Conservation (phyloP, 2,329 filamentous ascomycete species). For the Dryadomyces quercus-mongolicae region DNA sequence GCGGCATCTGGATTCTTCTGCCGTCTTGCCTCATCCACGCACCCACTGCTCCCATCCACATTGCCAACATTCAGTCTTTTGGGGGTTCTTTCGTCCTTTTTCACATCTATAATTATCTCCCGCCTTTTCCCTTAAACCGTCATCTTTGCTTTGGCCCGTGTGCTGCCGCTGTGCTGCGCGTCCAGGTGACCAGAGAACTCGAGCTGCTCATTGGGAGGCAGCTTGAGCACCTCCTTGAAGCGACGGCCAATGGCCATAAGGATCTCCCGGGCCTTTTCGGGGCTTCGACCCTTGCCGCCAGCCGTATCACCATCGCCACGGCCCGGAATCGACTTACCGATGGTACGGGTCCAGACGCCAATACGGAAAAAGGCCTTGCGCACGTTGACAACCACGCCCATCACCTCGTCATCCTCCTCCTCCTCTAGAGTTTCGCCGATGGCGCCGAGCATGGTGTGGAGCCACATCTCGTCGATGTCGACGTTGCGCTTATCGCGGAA, state of each 20-base stretch:
- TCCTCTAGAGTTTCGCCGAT: constrained; percentile 97
- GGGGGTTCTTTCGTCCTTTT: background rate
- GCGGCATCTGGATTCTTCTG: background rate
- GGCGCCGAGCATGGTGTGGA: constrained; percentile 90
- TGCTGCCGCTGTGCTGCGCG: constrained; percentile 83
- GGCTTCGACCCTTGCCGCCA: constrained; percentile 63
- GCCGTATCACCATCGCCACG: constrained; percentile 63
- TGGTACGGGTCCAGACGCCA: constrained; percentile 92
- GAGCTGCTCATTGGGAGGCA: constrained; percentile 64
- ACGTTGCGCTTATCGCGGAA: constrained; percentile 92
- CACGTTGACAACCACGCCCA: constrained; percentile 98
- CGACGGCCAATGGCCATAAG: constrained; percentile 73
- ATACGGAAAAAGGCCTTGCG: constrained; percentile 97
- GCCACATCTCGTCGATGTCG: constrained; percentile 90
- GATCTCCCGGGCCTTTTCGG: constrained; percentile 75
- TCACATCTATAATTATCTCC: background rate
- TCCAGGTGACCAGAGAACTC: constrained; percentile 98
- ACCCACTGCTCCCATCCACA: background rate
- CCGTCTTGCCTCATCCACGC: background rate
- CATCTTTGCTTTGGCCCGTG: constrained; percentile 90
- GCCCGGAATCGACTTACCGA: constrained; percentile 69
- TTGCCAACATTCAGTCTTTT: background rate
- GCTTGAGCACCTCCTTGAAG: constrained; percentile 85
- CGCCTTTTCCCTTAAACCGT: constrained; percentile 45
- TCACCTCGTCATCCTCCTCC: constrained; percentile 90